A percentile compares a stretch with the other conserved stretches of the same genome.
Conservation (phyloP, 169 alveolate genomes). For the Plasmodium inui region DNA sequence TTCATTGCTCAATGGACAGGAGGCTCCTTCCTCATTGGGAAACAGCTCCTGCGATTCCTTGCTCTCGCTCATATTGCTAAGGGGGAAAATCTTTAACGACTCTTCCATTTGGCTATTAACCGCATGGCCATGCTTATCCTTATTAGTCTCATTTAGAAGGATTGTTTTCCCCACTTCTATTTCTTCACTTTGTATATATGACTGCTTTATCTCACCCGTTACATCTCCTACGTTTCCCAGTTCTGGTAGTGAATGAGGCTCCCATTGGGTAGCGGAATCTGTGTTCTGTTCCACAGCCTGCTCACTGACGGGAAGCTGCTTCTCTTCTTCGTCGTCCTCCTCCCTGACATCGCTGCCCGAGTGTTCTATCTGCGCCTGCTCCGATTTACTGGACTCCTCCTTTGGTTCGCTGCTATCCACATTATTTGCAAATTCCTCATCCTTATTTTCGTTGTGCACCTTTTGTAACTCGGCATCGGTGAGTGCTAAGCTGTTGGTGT, state of each 20-base stretch:
- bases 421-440: conserved; percentile 1
- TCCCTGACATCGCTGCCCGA: background rate
- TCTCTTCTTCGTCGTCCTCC: background rate
- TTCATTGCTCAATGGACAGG: background rate
- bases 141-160: background rate
- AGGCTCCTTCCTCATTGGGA: background rate
- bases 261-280: background rate
- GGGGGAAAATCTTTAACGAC: background rate
- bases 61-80: background rate
- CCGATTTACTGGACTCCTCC: background rate
- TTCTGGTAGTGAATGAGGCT: background rate
- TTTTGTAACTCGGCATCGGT: background rate
- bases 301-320: background rate
- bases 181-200: background rate
- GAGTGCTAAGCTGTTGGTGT: background rate
- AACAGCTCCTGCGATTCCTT: background rate
- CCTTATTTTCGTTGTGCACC: conserved; percentile 8
- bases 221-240: background rate
- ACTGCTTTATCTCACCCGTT: background rate
- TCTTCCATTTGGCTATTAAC: background rate
- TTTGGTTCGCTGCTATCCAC: background rate
- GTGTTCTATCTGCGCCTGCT: background rate
- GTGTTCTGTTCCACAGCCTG: background rate
- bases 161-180: background rate
- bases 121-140: background rate